These are phyloP conservation scores for Hyaloscypha finlandica DNA, from an alignment of 495 filamentous ascomycete genomes.

Conservation along the genomic window DNA sequence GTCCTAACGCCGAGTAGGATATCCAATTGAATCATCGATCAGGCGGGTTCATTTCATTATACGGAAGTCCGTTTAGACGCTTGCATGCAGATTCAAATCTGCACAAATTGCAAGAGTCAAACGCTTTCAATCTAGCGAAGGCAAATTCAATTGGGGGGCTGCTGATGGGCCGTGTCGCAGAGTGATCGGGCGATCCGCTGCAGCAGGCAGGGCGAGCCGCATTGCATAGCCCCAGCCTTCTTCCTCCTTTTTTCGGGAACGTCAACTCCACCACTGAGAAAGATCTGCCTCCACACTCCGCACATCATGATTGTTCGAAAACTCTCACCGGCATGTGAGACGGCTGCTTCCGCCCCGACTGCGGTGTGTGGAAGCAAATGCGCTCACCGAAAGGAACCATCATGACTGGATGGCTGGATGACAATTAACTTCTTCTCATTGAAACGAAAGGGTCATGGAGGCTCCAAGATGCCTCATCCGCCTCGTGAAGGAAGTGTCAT, in stretches of 20 bases:
- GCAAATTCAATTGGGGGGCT: background rate
- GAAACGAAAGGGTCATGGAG: background rate
- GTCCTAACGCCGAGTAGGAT: too few species aligned
- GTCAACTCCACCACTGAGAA: background rate
- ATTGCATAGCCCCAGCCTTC: background rate
- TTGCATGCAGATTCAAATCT: background rate
- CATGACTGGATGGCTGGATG: background rate
- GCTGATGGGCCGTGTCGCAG: background rate
- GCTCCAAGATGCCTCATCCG: constrained; percentile 15
- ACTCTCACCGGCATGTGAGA: background rate
- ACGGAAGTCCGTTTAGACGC: background rate
- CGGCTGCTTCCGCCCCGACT: background rate
- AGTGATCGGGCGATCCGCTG: background rate
- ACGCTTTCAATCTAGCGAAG: background rate
- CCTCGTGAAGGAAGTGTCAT: constrained; percentile 7
- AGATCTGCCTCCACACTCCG: background rate
- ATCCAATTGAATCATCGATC: too few species aligned
- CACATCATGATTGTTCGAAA: background rate
- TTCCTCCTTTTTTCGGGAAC: background rate
- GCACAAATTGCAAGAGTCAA: background rate
- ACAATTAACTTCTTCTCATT: background rate
- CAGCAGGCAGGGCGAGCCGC: background rate
- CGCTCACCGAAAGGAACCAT: constrained; percentile 11
- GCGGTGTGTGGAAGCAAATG: background rate
- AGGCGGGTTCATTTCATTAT: too few species aligned